Evolutionary conservation across 2,329 filamentous ascomycete species (phyloP), one percentile per base, ranked within the genome.

Genomic region (Cryoendolithus antarcticus): DNA sequence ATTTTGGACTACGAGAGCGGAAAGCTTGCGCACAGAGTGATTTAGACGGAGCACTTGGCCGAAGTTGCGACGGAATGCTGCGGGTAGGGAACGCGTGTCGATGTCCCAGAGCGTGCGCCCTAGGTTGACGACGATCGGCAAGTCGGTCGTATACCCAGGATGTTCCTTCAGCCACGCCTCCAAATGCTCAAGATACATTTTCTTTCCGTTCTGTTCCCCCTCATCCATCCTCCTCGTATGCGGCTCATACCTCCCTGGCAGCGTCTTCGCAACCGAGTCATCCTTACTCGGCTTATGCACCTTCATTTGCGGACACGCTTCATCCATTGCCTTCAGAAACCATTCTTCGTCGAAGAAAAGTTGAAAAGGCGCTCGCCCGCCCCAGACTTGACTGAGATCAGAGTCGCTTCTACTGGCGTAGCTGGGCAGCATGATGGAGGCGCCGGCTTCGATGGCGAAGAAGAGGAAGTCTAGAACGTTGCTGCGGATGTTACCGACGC

Each of bases 371-470:
- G 38, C 36, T 9, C 44, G 49, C 39, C 49, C 44, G 30, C 30
- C 53, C 50, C 46, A 54, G 19, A 51, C 45, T 32, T 47, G 43
- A 13, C 39, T 45, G 34, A 50, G 30, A 43, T 49, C 39, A 13
- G 38, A 35, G 4, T 44, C 7, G 12, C 44, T 44, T 8, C 49
- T 31, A 2, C 34, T 36, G 15, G 48, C 50, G 38, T 49, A 45
- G 15, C 42, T 40, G 4, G 44, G 47, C 2, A 47, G 19, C 9
- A 50, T 31, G 19, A 56, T 60, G 48, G 48, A 44, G 59, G 66
- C 66, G 39, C 67, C 67, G 32, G 65, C 62, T 53, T 69, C 64
- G 27, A 70, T 67, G 10, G 64, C 65, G 37, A 65, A 60, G 32
- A 65, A 60, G 13, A 70, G 49, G 49, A 67, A 70, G 41, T 61